Evolutionary conservation across 768 basidiomycete genomes (phyloP).

Genomic region (Pleurotus tuoliensis): DNA sequence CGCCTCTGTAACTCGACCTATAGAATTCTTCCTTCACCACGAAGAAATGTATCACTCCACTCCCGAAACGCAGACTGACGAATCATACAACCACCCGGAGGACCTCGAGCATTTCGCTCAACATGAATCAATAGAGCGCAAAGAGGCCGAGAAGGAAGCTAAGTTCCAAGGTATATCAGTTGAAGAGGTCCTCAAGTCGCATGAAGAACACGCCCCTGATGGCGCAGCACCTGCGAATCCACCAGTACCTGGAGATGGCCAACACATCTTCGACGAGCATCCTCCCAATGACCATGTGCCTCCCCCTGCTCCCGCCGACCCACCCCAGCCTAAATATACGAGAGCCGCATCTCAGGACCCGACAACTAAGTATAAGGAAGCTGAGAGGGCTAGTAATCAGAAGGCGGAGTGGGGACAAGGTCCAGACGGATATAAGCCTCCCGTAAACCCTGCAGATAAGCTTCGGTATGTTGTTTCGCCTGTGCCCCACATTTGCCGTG

Average conservation of each 20-base stretch:
- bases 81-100: constrained; percentile 91
- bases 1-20: not conserved
- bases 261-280: constrained; percentile 17
- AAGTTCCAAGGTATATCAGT: constrained; percentile 78
- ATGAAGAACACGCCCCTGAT: constrained; percentile 33
- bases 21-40: constrained; percentile 95
- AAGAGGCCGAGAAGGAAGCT: constrained; percentile 84
- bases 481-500: too few relatives aligned
- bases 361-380: constrained; percentile 52
- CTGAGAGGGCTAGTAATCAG: constrained; percentile 45
- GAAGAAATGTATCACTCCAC: constrained; percentile 96
- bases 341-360: constrained; percentile 76
- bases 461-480: constrained; percentile 46
- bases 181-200: constrained; percentile 59
- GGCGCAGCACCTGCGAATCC: constrained; percentile 22
- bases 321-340: constrained; percentile 51
- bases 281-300: constrained; percentile 11
- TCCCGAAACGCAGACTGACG: constrained; percentile 96
- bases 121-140: constrained; percentile 79
- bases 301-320: constrained; percentile 30
- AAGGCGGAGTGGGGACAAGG: constrained; percentile 73
- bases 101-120: constrained; percentile 89
- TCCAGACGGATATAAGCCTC: constrained; percentile 64
- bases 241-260: constrained; percentile 13
- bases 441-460: constrained; percentile 71